Base-by-base conservation (phyloP, 2,329 filamentous ascomycete genomes). In the Fusarium lyarnte region DNA sequence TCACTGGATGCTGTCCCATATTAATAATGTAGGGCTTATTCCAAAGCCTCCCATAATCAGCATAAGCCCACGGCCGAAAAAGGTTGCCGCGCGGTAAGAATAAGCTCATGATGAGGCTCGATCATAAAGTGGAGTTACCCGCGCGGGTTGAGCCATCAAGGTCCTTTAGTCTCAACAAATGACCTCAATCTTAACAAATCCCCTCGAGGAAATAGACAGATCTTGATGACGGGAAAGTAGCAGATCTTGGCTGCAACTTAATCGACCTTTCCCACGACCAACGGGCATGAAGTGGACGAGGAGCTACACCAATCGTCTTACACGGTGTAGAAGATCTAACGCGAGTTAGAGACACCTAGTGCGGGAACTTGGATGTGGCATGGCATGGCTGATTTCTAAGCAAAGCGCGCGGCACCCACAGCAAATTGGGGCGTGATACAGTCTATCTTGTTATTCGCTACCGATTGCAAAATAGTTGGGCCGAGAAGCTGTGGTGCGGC, bases 281-380 rank as follows among this genome's bases (percentile, higher is more conserved):
- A 36, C 13, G 31, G 53, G 17, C 23, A 49, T 8, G 2, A 16
- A 57, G 17, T 61, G 36, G 19, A 19, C 17, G 36, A 33, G 17
- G 9, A 39, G 39, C 39, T 31, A 14, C 55, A 42, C 38, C 61
- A 66, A 49, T 66, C n/a, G 25, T 43, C 36, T 66, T 66, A 38
- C 41, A 65, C 27, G n/a, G 4, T 12, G 27, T 27, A 23, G 13
- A 19, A 36, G 59, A 55, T 55, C 62, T 64, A 57, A 61, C 59
- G 29, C 59, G 41, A 41, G 63, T 62, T 45, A 45, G 29, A 39
- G 16, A 25, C 5, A 25, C 25, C 25, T 39, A 17, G 39, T 23
- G 33, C 33, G 33, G 33, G 49, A 52, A 39, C 23, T 17, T 57
- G 38, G n/a, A 25, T 27, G 41, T 35, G 53, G 12, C 29, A 25